These are phyloP conservation scores for Bauhinia variegata DNA, from an alignment of 306 rosid genomes.

Conservation along the genomic window DNA sequence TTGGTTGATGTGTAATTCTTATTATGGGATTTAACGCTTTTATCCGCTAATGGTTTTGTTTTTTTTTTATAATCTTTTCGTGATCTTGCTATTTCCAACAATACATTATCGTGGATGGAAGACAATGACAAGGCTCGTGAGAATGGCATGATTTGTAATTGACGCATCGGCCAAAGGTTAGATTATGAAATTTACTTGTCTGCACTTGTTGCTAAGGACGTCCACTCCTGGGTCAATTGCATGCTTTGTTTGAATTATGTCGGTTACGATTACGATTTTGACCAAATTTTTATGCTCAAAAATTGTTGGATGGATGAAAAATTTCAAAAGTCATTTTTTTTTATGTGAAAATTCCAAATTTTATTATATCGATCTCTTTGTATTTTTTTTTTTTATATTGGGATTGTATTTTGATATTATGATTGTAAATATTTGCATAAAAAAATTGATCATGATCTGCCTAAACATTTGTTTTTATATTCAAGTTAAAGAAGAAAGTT, in stretches of 20 bases:
- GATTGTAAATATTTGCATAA: no score
- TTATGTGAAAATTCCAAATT: no score
- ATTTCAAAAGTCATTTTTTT: no score
- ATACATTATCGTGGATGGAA: slow-evolving; percentile 49
- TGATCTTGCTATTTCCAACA: slow-evolving; percentile 50
- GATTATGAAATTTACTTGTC: slow-evolving; percentile 34
- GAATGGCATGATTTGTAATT: slow-evolving; percentile 51
- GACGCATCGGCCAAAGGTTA: background rate
- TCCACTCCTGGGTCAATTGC: no score
- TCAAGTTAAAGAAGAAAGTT: no score
- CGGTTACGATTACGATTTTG: slow-evolving; percentile 33
- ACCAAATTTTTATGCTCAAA: background rate
- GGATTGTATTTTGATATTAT: no score
- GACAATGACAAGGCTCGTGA: slow-evolving; percentile 91
- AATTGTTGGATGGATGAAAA: no score
- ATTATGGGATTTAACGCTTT: slow-evolving; percentile 48
- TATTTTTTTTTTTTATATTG: no score
- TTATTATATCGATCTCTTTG: no score
- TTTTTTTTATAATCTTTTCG: slow-evolving; percentile 58
- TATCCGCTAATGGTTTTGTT: slow-evolving; percentile 56
- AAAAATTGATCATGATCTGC: no score
- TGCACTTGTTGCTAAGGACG: no score
- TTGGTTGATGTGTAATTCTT: slow-evolving; percentile 35
- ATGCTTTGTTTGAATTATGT: slow-evolving; percentile 36
- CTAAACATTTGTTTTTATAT: no score